Percentiles rank a stretch among this genome's conserved stretches.
These are phyloP conservation scores for Arabidopsis arenosa DNA, from an alignment of 345 rosid genomes.

Conservation along the genomic window DNA sequence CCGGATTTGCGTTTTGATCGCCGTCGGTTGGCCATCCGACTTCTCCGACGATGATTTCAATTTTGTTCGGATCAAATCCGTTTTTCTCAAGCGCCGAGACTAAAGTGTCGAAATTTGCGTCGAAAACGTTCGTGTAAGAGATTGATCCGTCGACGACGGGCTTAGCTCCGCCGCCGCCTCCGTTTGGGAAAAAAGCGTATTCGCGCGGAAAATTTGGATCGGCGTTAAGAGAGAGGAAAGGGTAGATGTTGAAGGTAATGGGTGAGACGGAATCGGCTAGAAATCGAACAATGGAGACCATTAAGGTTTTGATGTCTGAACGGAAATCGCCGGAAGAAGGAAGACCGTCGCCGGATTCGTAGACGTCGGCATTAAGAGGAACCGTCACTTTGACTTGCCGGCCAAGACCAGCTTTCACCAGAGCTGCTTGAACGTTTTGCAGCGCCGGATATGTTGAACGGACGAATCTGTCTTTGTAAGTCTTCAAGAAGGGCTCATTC, in stretches of 20 bases:
- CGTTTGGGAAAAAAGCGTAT: slow-evolving; percentile 77
- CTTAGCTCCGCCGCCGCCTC: slow-evolving; percentile 41
- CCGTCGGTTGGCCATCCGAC: slow-evolving; percentile 98
- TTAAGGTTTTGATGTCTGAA: slow-evolving; percentile 61
- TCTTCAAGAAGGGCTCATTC: slow-evolving; percentile 82
- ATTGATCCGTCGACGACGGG: slow-evolving; percentile 84
- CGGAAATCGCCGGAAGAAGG: slow-evolving; percentile 87
- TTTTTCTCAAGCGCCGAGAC: slow-evolving; percentile 73
- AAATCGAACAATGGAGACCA: slow-evolving; percentile 72
- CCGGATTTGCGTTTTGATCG: slow-evolving; percentile 58
- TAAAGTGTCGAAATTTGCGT: slow-evolving; percentile 87
- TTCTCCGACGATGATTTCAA: slow-evolving; percentile 83
- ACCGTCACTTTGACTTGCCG: slow-evolving; percentile 72
- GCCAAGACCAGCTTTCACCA: slow-evolving; percentile 85
- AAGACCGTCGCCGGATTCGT: slow-evolving; percentile 56
- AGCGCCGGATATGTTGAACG: slow-evolving; percentile 76
- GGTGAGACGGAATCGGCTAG: slow-evolving; percentile 60
- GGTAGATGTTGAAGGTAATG: slow-evolving; percentile 85
- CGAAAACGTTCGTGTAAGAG: slow-evolving; percentile 81
- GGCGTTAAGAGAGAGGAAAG: slow-evolving; percentile 80
- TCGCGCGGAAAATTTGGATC: slow-evolving; percentile 79
- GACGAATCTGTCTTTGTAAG: slow-evolving; percentile 66
- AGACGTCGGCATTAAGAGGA: slow-evolving; percentile 92
- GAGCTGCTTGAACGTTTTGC: slow-evolving; percentile 84
- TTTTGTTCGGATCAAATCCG: slow-evolving; percentile 60